Conservation (phyloP, 2,329 filamentous ascomycete genomes). For the Didymella glomerata region DNA sequence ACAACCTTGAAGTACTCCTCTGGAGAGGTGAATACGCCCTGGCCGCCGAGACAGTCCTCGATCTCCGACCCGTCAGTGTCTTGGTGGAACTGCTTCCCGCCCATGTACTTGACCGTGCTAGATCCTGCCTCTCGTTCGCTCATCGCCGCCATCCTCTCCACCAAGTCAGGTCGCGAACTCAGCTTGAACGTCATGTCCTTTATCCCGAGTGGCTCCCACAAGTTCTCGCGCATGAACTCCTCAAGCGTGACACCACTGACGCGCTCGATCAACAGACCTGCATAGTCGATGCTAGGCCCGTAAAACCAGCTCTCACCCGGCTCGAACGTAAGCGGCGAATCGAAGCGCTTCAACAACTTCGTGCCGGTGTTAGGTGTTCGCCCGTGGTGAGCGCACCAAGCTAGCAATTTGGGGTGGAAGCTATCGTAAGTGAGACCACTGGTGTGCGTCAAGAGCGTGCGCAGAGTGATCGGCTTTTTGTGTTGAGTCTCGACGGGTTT, state of each 20-base stretch:
- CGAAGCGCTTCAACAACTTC: conserved; percentile 14
- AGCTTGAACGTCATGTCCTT: conserved; percentile 65
- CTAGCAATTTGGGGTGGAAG: conserved; percentile 52
- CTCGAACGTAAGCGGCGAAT: conserved; percentile 42
- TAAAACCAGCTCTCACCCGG: conserved; percentile 63
- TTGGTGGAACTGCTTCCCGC: conserved; percentile 23
- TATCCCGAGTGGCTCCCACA: conserved; percentile 57
- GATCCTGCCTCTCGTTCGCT: conserved; percentile 26
- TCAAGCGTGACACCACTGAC: conserved; percentile 60
- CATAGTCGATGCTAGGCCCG: conserved; percentile 59
- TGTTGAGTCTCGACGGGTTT: conserved; percentile 37
- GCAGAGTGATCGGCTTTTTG: conserved; percentile 39
- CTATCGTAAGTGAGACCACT: conserved; percentile 58
- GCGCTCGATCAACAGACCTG: conserved; percentile 56
- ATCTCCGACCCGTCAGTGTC: conserved; percentile 30
- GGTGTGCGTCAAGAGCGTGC: conserved; percentile 60
- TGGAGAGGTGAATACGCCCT: conserved; percentile 31
- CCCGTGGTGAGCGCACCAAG: conserved; percentile 48
- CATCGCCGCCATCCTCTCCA: conserved; percentile 41
- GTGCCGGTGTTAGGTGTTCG: conserved; percentile 31
- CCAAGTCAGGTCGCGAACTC: conserved; percentile 31
- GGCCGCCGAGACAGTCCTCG: conserved; percentile 38
- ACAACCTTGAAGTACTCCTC: conserved; percentile 47
- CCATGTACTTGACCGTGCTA: conserved; percentile 23
- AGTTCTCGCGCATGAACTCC: conserved; percentile 66